These are phyloP conservation scores for Colletotrichum liaoningense DNA, from an alignment of 2,329 filamentous ascomycete genomes.

Conservation along the genomic window DNA sequence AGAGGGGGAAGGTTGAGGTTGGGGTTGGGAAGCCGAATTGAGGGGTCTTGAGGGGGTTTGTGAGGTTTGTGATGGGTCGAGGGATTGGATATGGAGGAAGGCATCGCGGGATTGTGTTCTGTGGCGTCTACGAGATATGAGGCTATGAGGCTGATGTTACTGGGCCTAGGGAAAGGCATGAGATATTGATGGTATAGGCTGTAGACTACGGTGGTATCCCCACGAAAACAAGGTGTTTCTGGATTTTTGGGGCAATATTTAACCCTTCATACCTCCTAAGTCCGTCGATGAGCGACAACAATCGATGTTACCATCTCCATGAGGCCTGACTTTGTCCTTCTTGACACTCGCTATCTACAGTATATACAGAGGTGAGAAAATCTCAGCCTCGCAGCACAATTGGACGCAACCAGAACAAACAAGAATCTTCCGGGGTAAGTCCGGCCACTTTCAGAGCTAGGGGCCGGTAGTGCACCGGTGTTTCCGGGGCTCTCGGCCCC, in stretches of 20 bases:
- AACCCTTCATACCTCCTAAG: too few species aligned
- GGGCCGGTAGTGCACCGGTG: background rate
- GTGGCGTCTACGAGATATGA: background rate
- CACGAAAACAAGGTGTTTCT: too few species aligned
- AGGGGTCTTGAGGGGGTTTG: background rate
- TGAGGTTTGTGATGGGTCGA: too few species aligned
- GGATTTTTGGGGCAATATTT: too few species aligned
- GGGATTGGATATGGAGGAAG: background rate
- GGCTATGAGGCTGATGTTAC: background rate
- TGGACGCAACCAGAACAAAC: background rate
- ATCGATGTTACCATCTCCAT: too few species aligned
- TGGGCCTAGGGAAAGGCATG: background rate
- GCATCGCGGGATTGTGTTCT: background rate
- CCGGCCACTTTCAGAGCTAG: background rate
- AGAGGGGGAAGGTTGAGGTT: background rate
- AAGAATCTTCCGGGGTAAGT: background rate
- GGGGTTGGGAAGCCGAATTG: conserved; percentile 2
- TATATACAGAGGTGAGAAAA: too few species aligned
- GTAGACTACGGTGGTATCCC: too few species aligned
- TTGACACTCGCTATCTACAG: too few species aligned
- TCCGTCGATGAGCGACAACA: too few species aligned
- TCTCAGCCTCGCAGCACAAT: background rate
- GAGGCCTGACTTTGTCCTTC: too few species aligned
- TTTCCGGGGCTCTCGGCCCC: background rate
- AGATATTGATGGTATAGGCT: background rate